Evolutionary conservation across 352 stramenopile genomes (phyloP).

Genomic region (Peronospora tabacina): DNA sequence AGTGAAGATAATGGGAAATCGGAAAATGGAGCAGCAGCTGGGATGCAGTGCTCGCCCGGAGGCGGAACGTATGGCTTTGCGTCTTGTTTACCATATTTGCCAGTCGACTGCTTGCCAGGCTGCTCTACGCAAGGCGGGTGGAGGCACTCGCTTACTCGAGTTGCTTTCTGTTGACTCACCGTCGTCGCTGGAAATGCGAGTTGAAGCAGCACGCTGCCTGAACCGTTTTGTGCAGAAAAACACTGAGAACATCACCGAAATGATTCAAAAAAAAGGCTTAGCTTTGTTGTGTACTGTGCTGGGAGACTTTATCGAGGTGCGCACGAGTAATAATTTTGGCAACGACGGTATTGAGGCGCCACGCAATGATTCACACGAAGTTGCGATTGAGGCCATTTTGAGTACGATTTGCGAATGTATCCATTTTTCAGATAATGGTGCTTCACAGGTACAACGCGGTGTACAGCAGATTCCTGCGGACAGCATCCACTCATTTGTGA

Average conservation of each 20-base stretch:
- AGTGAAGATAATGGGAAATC: conserved; percentile 56
- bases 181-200: conserved; percentile 42
- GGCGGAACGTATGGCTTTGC: conserved; percentile 63
- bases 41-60: conserved; percentile 37
- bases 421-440: conserved; percentile 40
- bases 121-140: conserved; percentile 52
- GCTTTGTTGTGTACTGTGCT: conserved; percentile 44
- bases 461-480: conserved; percentile 46
- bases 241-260: conserved; percentile 56
- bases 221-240: conserved; percentile 73
- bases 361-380: conserved; percentile 54
- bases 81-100: conserved; percentile 68
- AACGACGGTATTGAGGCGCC: conserved; percentile 14
- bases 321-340: conserved; percentile 22
- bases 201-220: conserved; percentile 64
- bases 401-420: conserved; percentile 73
- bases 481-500: conserved; percentile 57
- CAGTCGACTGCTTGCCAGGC: conserved; percentile 59
- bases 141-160: conserved; percentile 42
- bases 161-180: conserved; percentile 46
- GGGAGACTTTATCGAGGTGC: conserved; percentile 49
- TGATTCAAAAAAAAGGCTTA: conserved; percentile 49
- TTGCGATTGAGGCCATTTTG: conserved; percentile 63
- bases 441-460: conserved; percentile 27
- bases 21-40: conserved; percentile 46